These are phyloP conservation scores for Gymnopilus junonius DNA, from an alignment of 768 basidiomycete species.

Conservation along the genomic window DNA sequence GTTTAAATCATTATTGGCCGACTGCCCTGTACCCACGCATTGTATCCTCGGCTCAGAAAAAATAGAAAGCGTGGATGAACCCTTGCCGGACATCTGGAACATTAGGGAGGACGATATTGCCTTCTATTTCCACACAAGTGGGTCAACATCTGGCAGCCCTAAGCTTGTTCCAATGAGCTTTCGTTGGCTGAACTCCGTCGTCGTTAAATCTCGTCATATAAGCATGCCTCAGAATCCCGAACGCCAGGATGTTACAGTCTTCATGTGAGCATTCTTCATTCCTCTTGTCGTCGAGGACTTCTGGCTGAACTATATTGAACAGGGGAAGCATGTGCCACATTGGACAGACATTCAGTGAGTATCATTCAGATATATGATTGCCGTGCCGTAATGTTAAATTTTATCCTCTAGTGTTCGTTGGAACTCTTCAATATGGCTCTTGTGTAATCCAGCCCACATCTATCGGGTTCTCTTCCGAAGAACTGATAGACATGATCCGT, in stretches of 20 bases:
- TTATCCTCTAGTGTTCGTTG: constrained; percentile 62
- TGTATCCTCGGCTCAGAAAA: constrained; percentile 44
- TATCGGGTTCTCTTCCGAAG: constrained; percentile 66
- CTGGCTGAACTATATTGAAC: constrained; percentile 39
- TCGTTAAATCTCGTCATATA: constrained; percentile 62
- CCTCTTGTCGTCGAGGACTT: constrained; percentile 20
- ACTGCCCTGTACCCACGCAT: constrained; percentile 56
- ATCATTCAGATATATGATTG: constrained; percentile 25
- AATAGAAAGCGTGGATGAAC: constrained; percentile 38
- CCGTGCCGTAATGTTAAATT: constrained; percentile 27
- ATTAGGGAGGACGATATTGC: constrained; percentile 46
- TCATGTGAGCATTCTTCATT: constrained; percentile 59
- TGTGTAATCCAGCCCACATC: constrained; percentile 75
- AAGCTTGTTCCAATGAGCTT: constrained; percentile 77
- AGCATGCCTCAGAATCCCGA: constrained; percentile 50
- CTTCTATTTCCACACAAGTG: constrained; percentile 81
- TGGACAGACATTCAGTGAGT: constrained; percentile 75
- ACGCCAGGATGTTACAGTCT: constrained; percentile 71
- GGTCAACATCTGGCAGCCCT: constrained; percentile 83
- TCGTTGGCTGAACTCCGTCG: constrained; percentile 64
- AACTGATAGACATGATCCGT: constrained; percentile 73
- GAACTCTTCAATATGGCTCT: constrained; percentile 70
- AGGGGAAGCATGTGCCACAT: constrained; percentile 89
- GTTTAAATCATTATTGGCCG: constrained; percentile 46
- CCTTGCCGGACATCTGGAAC: constrained; percentile 48